phyloP scores from a whole-genome alignment of 176 grass and related monocot species.

The Ananas comosus region DNA sequence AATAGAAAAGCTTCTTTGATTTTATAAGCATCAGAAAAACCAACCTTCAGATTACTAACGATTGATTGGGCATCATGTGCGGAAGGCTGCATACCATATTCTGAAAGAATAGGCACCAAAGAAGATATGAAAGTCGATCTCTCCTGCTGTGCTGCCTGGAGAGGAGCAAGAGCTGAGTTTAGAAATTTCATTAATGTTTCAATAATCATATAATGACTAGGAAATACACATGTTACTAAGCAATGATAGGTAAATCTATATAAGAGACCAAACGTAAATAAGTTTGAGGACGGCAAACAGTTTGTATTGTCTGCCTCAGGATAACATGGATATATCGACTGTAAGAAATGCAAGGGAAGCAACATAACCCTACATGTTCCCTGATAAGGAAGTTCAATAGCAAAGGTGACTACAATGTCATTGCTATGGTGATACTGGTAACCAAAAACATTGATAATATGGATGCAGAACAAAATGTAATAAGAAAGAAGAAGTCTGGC shows the following conservation, averaged over 20 bases:
- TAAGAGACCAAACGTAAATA: background rate
- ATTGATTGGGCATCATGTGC: conserved; percentile 85
- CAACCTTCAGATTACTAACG: conserved; percentile 75
- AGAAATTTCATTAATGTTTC: background rate
- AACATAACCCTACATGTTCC: too few relatives aligned
- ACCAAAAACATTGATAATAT: too few relatives aligned
- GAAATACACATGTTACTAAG: background rate
- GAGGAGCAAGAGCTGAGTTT: conserved; percentile 24
- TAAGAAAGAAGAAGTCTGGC: too few relatives aligned
- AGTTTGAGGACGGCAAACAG: background rate
- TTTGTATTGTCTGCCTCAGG: too few relatives aligned
- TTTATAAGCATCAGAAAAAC: conserved; percentile 9
- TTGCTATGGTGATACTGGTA: too few relatives aligned
- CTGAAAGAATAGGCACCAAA: conserved; percentile 76
- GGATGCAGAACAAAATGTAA: too few relatives aligned
- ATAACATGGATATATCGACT: too few relatives aligned
- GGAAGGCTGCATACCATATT: conserved; percentile 75
- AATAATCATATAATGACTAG: background rate
- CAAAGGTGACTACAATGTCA: too few relatives aligned
- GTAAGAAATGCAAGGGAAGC: too few relatives aligned
- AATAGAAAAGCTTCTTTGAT: background rate
- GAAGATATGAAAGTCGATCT: conserved; percentile 88
- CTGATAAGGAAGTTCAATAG: too few relatives aligned
- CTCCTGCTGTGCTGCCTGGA: conserved; percentile 85
- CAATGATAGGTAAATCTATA: background rate